These are phyloP conservation scores for Fusarium agapanthi DNA, from an alignment of 2,329 filamentous ascomycete genomes.

Conservation along the genomic window DNA sequence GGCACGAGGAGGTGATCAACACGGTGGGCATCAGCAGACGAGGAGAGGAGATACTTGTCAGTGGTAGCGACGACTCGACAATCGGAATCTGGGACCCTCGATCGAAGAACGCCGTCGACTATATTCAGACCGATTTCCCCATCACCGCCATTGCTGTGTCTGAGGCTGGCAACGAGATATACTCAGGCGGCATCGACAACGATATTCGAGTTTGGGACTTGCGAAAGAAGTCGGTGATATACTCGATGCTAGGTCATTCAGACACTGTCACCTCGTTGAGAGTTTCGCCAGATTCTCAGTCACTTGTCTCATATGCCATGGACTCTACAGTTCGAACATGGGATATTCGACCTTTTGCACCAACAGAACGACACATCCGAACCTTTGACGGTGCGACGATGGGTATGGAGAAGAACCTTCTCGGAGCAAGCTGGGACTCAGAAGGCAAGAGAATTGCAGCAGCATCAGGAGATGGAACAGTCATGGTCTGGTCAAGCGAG, in stretches of 20 bases:
- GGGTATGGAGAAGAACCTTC: conserved; percentile 90
- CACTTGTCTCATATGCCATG: conserved; percentile 89
- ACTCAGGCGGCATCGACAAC: conserved; percentile 94
- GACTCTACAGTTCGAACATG: conserved; percentile 94
- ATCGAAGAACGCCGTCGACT: conserved; percentile 86
- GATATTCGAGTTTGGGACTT: conserved; percentile 98
- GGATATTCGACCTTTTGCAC: conserved; percentile 95
- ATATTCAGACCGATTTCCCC: conserved; percentile 90
- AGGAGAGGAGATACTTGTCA: conserved; percentile 89
- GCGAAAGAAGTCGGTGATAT: conserved; percentile 87
- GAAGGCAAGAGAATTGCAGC: conserved; percentile 87
- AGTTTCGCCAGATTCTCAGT: conserved; percentile 93
- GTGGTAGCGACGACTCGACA: conserved; percentile 90
- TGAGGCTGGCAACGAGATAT: conserved; percentile 94
- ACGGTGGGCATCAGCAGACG: conserved; percentile 86
- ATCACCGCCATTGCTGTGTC: conserved; percentile 92
- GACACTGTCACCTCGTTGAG: conserved; percentile 91
- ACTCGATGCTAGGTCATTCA: conserved; percentile 87
- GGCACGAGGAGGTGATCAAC: conserved; percentile 97
- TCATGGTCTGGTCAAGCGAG: conserved; percentile 88
- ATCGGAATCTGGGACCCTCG: conserved; percentile 97
- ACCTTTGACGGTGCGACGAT: conserved; percentile 92
- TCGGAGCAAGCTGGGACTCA: conserved; percentile 88
- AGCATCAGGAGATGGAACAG: conserved; percentile 89
- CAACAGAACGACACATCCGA: conserved; percentile 82